Percentiles rank a stretch among this genome's conserved stretches.
These are phyloP conservation scores for Talaromyces liani DNA, from an alignment of 495 filamentous ascomycete genomes.

Conservation along the genomic window DNA sequence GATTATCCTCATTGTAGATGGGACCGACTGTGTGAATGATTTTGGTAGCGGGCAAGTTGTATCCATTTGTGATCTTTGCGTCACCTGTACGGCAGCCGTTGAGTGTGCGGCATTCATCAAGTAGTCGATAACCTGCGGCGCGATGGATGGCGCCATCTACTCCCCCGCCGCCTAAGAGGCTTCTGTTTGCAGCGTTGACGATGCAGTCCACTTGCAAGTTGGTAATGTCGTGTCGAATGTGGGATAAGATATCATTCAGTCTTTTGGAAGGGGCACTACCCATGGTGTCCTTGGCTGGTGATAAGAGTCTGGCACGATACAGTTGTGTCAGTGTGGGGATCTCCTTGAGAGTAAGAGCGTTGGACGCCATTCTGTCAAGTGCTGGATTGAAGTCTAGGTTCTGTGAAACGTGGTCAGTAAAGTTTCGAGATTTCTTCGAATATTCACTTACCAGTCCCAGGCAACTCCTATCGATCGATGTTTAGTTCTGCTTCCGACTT, in stretches of 20 bases:
- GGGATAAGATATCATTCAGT: constrained; percentile 65
- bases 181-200: constrained; percentile 85
- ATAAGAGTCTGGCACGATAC: constrained; percentile 39
- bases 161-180: constrained; percentile 75
- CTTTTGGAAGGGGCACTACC: constrained; percentile 32
- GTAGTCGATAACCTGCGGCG: constrained; percentile 63
- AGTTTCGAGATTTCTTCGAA: not conserved
- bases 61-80: constrained; percentile 78
- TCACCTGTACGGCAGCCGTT: constrained; percentile 68
- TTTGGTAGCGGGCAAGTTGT: constrained; percentile 63
- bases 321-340: constrained; percentile 61
- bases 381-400: not conserved
- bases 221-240: constrained; percentile 78
- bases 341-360: constrained; percentile 31
- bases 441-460: not conserved
- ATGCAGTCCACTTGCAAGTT: constrained; percentile 72
- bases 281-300: constrained; percentile 18
- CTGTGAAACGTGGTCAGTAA: not conserved
- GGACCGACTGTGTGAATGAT: constrained; percentile 92
- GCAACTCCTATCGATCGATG: not conserved
- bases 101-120: constrained; percentile 62
- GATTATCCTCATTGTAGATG: constrained; percentile 48
- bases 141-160: constrained; percentile 84
- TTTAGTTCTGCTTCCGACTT: no score
- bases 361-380: constrained; percentile 11